These are phyloP conservation scores for Vanrija pseudolonga DNA, from an alignment of 1,284 basidiomycete species.

Conservation along the genomic window DNA sequence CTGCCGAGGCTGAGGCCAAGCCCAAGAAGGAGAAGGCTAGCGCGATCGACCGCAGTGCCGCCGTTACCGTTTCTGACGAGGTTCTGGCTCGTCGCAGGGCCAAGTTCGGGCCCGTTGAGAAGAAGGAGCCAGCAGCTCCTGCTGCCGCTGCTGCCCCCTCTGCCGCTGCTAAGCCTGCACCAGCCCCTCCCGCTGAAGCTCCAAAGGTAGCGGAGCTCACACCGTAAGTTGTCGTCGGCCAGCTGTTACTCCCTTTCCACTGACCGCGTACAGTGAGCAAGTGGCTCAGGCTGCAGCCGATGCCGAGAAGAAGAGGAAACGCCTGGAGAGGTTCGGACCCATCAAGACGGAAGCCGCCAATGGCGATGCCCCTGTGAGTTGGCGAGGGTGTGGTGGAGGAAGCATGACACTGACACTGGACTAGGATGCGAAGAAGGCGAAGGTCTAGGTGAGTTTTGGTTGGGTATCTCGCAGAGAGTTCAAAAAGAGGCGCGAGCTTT, in stretches of 20 bases:
- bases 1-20: constrained; percentile 3
- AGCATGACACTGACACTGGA: neutral
- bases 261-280: constrained; percentile 25
- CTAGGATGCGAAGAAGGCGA: constrained; percentile 44
- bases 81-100: constrained; percentile 42
- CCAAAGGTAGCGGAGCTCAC: constrained; percentile 26
- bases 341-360: constrained; percentile 10
- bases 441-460: constrained; percentile 39
- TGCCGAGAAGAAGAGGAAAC: constrained; percentile 52
- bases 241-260: too few species aligned
- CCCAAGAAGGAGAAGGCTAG: constrained; percentile 20
- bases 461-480: neutral
- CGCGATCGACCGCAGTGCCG: constrained; percentile 28
- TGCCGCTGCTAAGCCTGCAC: constrained; percentile 6
- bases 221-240: constrained; percentile 25
- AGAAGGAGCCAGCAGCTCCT: constrained; percentile 25
- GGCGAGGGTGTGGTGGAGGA: too few species aligned
- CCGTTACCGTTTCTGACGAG: constrained; percentile 38
- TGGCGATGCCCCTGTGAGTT: constrained; percentile 29
- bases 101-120: constrained; percentile 41
- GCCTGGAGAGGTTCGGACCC: constrained; percentile 49
- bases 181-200: constrained; percentile 2
- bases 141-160: constrained; percentile 8
- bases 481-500: neutral
- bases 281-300: constrained; percentile 36